These are phyloP conservation scores for Linnemannia elongata DNA, from an alignment of 192 early-diverging fungal genomes.

Conservation along the genomic window DNA sequence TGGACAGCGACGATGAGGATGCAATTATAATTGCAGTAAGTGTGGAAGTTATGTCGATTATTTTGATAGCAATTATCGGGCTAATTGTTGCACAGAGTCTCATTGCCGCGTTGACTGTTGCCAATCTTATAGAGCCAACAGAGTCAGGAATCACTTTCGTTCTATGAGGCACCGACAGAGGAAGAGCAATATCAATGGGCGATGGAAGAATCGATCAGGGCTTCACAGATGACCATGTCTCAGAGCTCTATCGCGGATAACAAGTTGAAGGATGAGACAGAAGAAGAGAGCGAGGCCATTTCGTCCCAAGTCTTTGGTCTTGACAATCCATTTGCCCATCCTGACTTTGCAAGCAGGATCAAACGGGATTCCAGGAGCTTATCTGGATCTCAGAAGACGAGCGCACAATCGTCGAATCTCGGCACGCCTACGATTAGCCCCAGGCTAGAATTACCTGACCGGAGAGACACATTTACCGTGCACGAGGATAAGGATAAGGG, in stretches of 20 bases:
- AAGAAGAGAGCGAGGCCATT: not conserved
- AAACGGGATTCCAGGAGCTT: not conserved
- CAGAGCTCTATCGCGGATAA: not conserved
- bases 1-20: conserved; percentile 35
- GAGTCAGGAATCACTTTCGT: conserved; percentile 18
- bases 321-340: not conserved
- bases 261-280: not conserved
- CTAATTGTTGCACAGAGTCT: not conserved
- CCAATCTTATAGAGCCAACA: not conserved
- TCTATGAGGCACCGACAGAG: conserved; percentile 30
- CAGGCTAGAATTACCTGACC: not conserved
- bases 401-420: not conserved
- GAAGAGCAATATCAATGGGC: conserved; percentile 46
- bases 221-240: conserved; percentile 13
- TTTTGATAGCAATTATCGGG: not conserved
- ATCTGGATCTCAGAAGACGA: not conserved
- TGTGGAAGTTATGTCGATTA: not conserved
- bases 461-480: not conserved
- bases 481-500: not conserved
- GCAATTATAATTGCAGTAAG: conserved; percentile 6
- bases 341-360: not conserved
- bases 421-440: not conserved
- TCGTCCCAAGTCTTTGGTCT: not conserved
- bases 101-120: not conserved
- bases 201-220: conserved; percentile 40